These are phyloP conservation scores for Stephanodiscus minutulus DNA, from an alignment of 108 stramenopile genomes.

Conservation along the genomic window DNA sequence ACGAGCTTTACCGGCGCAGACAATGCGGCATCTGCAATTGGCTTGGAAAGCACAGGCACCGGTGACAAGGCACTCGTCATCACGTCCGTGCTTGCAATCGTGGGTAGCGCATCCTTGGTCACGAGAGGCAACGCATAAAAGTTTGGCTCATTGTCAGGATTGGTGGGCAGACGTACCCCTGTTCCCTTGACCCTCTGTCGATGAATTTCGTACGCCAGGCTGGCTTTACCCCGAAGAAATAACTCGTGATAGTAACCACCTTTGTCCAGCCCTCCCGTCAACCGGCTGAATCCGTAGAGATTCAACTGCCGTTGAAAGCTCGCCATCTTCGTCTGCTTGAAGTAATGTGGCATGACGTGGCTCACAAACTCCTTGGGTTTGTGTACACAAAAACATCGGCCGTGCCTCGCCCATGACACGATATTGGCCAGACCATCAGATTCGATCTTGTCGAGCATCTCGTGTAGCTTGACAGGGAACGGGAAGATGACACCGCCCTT, in stretches of 20 bases:
- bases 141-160: conserved; percentile 84
- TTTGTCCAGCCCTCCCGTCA: conserved; percentile 70
- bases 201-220: conserved; percentile 66
- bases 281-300: conserved; percentile 88
- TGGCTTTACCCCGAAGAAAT: conserved; percentile 68
- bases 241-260: conserved; percentile 81
- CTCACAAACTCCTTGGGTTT: conserved; percentile 80
- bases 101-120: conserved; percentile 7
- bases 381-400: conserved; percentile 87
- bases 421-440: conserved; percentile 59
- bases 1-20: too few species aligned
- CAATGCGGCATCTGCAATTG: neutral
- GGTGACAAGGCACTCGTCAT: conserved; percentile 6
- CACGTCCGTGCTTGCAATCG: neutral
- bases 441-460: conserved; percentile 67
- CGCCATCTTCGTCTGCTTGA: conserved; percentile 87
- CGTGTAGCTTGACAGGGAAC: conserved; percentile 77
- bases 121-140: conserved; percentile 77
- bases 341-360: conserved; percentile 85
- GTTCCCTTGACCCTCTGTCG: conserved; percentile 85
- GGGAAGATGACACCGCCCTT: conserved; percentile 70
- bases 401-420: conserved; percentile 88
- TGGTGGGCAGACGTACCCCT: conserved; percentile 66
- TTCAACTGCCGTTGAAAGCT: conserved; percentile 93
- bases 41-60: conserved; percentile 6